Base-by-base conservation (phyloP, 2,329 filamentous ascomycete species). In the Xylaria sp. region DNA sequence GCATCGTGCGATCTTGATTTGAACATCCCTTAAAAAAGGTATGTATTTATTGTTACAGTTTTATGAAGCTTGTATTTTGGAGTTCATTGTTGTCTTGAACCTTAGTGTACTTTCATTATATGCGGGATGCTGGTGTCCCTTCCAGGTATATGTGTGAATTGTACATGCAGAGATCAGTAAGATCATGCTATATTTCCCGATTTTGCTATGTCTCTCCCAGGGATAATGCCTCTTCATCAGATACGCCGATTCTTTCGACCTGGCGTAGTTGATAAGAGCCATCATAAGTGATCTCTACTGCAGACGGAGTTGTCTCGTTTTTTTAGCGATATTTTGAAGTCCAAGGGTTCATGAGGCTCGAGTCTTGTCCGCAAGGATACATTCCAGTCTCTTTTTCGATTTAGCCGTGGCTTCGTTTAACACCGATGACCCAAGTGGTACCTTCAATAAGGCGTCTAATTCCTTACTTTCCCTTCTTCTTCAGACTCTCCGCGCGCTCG, bases 401-500 rank as follows among this genome's bases (percentile, higher is more conserved):
- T 32, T 18, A 3, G 48, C 25, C 25, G 3, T 7, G 7, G 28
- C n/a, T 10, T 30, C 15, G 8, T 52, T 15, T 30, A 3, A 32
- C 3, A n/a, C 18, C 25, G n/a, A n/a, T n/a, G n/a, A n/a, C n/a
- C n/a, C n/a, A n/a, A n/a, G n/a, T n/a, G n/a, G n/a, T n/a, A n/a
- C n/a, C n/a, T n/a, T n/a, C n/a, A n/a, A n/a, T n/a, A n/a, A n/a
- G n/a, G n/a, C n/a, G n/a, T n/a, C n/a, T n/a, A 18, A 20, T 2
- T 18, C 59, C 56, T 53, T 53, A 77, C 66, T 78, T 79, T 41
- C 70, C 70, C 75, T 82, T 81, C 76, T 83, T 86, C 72, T 82
- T 82, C 75, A 84, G 81, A 73, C 83, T 85, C 70, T 86, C 84
- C 18, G 65, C 66, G 23, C 67, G 67, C 52, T 71, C 70, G n/a